Conservation (phyloP, 352 stramenopile species). For the Peronosclerospora sorghi region DNA sequence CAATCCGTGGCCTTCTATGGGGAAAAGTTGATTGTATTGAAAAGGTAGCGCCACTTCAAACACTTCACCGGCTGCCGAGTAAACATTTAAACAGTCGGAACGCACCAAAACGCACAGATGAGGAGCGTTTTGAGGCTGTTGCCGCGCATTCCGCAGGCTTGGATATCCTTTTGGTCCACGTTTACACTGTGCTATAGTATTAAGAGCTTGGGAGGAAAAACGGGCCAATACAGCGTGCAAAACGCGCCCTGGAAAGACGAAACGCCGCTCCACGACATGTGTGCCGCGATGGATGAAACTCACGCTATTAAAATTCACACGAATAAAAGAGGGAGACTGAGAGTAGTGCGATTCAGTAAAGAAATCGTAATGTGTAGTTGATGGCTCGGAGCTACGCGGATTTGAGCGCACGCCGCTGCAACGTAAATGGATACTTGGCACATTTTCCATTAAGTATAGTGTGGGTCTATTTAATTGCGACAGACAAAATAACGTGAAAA, state of each 20-base stretch:
- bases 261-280: conserved; percentile 46
- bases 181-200: background rate
- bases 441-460: conserved; percentile 5
- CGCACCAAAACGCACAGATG: conserved; percentile 61
- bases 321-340: conserved; percentile 27
- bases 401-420: conserved; percentile 22
- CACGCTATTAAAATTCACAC: conserved; percentile 34
- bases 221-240: conserved; percentile 39
- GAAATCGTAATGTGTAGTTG: conserved; percentile 11
- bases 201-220: conserved; percentile 20
- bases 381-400: background rate
- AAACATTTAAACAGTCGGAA: conserved; percentile 57
- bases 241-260: conserved; percentile 47
- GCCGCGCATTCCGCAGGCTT: conserved; percentile 2
- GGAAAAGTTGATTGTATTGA: conserved; percentile 46
- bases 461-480: background rate
- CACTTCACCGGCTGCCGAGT: conserved; percentile 46
- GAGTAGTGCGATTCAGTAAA: conserved; percentile 23
- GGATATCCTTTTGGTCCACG: background rate
- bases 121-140: conserved; percentile 6
- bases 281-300: conserved; percentile 40
- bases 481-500: conserved; percentile 1
- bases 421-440: conserved; percentile 14
- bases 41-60: conserved; percentile 70
- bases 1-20: conserved; percentile 30